A percentile compares a stretch with the other conserved stretches of the same genome.
Conservation (phyloP, 805 yeast species). For the Kodamaea fukazawae region DNA sequence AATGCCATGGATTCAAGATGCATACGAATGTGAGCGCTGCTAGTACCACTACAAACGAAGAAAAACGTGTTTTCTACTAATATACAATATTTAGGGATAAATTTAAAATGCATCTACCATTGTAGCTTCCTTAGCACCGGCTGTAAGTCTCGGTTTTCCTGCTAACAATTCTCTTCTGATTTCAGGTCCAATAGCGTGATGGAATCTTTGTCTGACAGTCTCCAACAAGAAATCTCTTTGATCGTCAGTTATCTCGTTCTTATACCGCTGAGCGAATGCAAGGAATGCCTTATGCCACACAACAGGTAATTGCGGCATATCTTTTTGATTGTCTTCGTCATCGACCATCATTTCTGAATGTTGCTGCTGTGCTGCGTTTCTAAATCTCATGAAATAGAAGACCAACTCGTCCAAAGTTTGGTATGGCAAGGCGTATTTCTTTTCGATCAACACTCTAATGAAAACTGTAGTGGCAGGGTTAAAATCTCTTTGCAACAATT, state of each 20-base stretch:
- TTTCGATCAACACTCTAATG: conserved; percentile 84
- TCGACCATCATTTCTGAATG: conserved; percentile 39
- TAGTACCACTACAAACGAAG: background rate
- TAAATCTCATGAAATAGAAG: conserved; percentile 88
- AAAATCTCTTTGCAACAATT: conserved; percentile 75
- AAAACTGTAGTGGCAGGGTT: conserved; percentile 87
- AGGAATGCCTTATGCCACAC: conserved; percentile 97
- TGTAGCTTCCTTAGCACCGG: conserved; percentile 30
- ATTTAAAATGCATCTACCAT: conserved; percentile 39
- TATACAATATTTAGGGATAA: background rate
- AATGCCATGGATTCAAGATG: background rate
- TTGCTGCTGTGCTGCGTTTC: conserved; percentile 50
- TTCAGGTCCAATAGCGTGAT: conserved; percentile 87
- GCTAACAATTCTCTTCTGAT: conserved; percentile 90
- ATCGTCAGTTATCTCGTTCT: conserved; percentile 97
- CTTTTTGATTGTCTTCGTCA: conserved; percentile 24
- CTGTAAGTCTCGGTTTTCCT: conserved; percentile 65
- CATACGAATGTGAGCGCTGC: background rate
- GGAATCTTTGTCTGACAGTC: conserved; percentile 86
- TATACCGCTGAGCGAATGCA: conserved; percentile 92
- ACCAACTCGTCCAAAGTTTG: conserved; percentile 94
- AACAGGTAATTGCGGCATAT: conserved; percentile 71
- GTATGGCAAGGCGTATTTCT: conserved; percentile 94
- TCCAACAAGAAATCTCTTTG: conserved; percentile 93
- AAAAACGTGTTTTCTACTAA: no score